Evolutionary conservation across 495 filamentous ascomycete species (phyloP).

Genomic region (Thozetella sp.): DNA sequence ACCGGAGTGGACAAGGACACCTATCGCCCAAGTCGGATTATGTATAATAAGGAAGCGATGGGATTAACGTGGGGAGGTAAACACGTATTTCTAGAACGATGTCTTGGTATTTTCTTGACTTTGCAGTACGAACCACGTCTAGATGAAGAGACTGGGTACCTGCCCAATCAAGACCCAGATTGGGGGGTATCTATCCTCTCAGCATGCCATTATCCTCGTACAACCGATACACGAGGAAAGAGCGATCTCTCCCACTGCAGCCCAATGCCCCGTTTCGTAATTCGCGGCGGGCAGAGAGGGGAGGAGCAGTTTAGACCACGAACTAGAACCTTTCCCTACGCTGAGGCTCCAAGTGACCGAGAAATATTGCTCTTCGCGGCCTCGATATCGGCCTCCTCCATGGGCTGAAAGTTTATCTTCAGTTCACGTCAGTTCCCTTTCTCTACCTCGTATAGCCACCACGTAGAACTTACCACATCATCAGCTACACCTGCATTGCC

Average conservation of each 20-base stretch:
- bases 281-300: not conserved
- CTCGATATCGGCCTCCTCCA: slow-evolving; percentile 62
- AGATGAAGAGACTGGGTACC: too few species aligned
- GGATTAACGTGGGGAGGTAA: too few species aligned
- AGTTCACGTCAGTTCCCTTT: not conserved
- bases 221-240: not conserved
- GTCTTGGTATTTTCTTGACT: too few species aligned
- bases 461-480: slow-evolving; percentile 64
- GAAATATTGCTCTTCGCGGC: slow-evolving; percentile 63
- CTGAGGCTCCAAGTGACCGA: slow-evolving; percentile 43
- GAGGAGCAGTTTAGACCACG: not conserved
- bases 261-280: not conserved
- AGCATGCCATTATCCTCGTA: not conserved
- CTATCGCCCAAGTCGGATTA: too few species aligned
- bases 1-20: too few species aligned
- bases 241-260: not conserved
- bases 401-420: slow-evolving; percentile 70
- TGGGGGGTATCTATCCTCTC: not conserved
- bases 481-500: slow-evolving; percentile 62
- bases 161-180: not conserved
- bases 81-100: too few species aligned
- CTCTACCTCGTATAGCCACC: too few species aligned
- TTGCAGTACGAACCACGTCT: too few species aligned
- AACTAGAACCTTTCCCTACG: slow-evolving; percentile 7
- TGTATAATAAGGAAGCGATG: too few species aligned